Evolutionary conservation across 2,329 filamentous ascomycete genomes (phyloP), one percentile per base, ranked within the genome.

Genomic region (Diaporthe nobilis): DNA sequence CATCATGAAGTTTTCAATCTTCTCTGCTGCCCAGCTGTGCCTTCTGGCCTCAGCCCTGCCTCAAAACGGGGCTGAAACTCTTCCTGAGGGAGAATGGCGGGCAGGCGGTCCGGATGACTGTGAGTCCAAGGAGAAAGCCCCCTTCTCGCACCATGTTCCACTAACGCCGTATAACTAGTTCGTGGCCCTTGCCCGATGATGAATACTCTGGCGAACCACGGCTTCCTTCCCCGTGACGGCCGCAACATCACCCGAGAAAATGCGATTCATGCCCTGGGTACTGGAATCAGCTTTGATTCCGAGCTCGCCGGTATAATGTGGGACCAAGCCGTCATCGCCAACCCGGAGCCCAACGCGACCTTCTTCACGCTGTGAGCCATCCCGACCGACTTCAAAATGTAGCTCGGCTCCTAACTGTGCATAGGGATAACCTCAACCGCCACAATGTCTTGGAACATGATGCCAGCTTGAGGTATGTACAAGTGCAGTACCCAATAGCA

Each of bases 121-220:
- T 72, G 8, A n/a, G 51, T 34, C 4, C 22, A 13, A 34, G 37
- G 42, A 13, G 60, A 2, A 34, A 25, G n/a, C n/a, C 8, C 13
- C 9, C 28, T 51, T 47, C 28, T 47, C 49, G 2, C 34, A 6
- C 39, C 13, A 37, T 28, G 15, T 3, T 17, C 34, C 25, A 39
- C 57, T 72, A 4, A 72, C 44, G 42, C 20, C 13, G 1, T 17
- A n/a, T 37, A n/a, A n/a, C n/a, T n/a, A 85, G 83, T 84, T 28
- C 82, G 84, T 22, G 83, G 84, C 0, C 87, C 88, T 34, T 90
- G 88, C 75, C 87, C 88, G 1, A 87, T 88, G 84, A 81, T 89
- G 74, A 90, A 90, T 79, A 85, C 87, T 0, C 81, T 90, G n/a
- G 85, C 87, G 6, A 90, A 89, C 78, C 86, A 89, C 76, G 85